Percentiles rank a stretch among this genome's conserved stretches.
Evolutionary conservation across 768 basidiomycete species (phyloP).

Genomic region (Baorangia bicolor): DNA sequence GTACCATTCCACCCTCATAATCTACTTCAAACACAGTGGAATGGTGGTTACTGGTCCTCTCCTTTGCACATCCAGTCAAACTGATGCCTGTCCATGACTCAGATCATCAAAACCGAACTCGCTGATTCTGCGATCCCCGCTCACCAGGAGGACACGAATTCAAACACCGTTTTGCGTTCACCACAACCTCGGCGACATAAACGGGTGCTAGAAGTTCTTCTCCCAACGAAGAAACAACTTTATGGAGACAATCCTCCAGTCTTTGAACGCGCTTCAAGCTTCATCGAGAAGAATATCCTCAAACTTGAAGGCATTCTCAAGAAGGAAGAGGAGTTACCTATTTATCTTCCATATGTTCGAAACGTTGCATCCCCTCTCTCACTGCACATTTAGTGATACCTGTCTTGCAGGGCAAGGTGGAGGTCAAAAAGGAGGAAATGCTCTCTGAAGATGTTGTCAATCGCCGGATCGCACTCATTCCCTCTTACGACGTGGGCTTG

Average conservation of each 20-base stretch:
- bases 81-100: neutral
- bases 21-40: neutral
- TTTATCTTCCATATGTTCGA: neutral
- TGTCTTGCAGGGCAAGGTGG: conserved; percentile 3
- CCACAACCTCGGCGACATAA: neutral
- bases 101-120: conserved; percentile 14
- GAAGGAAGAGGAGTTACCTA: conserved; percentile 11
- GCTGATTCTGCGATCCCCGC: neutral
- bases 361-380: neutral
- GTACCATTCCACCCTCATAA: neutral
- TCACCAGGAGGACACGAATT: neutral
- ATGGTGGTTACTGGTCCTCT: conserved; percentile 8
- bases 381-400: neutral
- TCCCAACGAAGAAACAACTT: conserved; percentile 12
- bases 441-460: conserved; percentile 22
- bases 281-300: conserved; percentile 9
- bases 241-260: conserved; percentile 4
- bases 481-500: conserved; percentile 7
- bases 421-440: conserved; percentile 21
- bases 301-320: neutral
- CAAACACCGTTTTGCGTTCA: neutral
- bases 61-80: neutral
- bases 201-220: conserved; percentile 4
- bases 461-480: conserved; percentile 1
- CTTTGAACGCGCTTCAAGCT: conserved; percentile 6